Base-by-base conservation (phyloP, 768 basidiomycete species). In the Suillus weaverae region DNA sequence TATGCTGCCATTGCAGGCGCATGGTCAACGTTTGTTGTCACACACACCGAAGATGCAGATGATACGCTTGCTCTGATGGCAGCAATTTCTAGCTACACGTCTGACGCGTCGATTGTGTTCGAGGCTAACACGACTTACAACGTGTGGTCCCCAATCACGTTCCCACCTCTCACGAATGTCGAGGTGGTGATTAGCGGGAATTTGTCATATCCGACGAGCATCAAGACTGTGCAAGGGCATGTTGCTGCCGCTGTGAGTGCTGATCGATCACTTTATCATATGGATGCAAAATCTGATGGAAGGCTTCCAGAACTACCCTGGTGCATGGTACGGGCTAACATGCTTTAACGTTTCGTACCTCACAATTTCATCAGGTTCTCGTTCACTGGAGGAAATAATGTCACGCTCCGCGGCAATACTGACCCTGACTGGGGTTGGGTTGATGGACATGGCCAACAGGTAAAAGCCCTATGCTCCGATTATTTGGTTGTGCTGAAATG, bases 391-490 rank as follows among this genome's bases (percentile, higher is more conserved):
- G 86, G 88, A 5, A 81, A 71, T 46, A 88, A 88, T 62, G 84
- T 89, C 51, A 88, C 86, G 11, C 71, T 89, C 8, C 77, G 84
- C 33, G 86, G 88, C 0, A 82, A 83, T 26, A 74, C 71, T 13
- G 83, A 89, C 65, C 82, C 85, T 0, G 64, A 84, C 4, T 85
- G 85, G 84, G 87, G 87, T n/a, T 89, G 86, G 86, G 81, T 89
- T 0, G 83, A 88, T 67, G 84, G 78, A 2, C 83, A 88, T 60
- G 87, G 87, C 1, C 85, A 87, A 74, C 79, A 79, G 38, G 84
- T 83, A 63, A 59, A 76, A 72, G 41, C 20, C 35, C 22, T 61
- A 39, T 46, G 36, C 22, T 43, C 4, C 2, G 3, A 2, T 57
- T 44, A 18, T 36, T 13, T 11, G 35, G 26, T 41, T 43, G 20